Conservation (phyloP, 768 basidiomycete species). For the Calvatia gigantea region DNA sequence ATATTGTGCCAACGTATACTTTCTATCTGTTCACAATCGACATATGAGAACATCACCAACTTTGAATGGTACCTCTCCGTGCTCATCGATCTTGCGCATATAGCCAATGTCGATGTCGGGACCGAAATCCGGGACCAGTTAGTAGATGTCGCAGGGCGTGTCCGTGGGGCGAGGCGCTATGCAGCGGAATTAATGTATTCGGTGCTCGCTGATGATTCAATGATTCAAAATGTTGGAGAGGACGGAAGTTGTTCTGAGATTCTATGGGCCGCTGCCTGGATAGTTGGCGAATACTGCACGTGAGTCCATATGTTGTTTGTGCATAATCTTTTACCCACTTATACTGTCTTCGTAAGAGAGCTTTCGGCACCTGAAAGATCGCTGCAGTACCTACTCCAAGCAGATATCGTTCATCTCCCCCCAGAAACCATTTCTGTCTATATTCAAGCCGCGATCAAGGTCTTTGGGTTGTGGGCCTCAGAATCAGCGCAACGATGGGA, state of each 20-base stretch:
- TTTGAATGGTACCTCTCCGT: conserved; percentile 99
- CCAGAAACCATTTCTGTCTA: conserved; percentile 74
- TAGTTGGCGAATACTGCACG: conserved; percentile 94
- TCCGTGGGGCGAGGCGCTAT: conserved; percentile 69
- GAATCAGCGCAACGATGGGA: conserved; percentile 77
- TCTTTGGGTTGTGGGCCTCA: conserved; percentile 84
- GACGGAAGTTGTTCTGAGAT: conserved; percentile 79
- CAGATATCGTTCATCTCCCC: conserved; percentile 49
- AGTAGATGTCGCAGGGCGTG: conserved; percentile 83
- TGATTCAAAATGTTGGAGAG: conserved; percentile 64
- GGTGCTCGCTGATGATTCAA: conserved; percentile 72
- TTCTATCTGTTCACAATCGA: conserved; percentile 78
- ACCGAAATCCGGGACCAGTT: conserved; percentile 76
- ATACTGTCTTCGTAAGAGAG: conserved; percentile 45
- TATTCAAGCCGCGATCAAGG: conserved; percentile 78
- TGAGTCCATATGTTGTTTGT: conserved; percentile 33
- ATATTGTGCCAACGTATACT: conserved; percentile 79
- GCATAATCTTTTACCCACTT: neutral
- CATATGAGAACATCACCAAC: conserved; percentile 84
- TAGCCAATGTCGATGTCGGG: conserved; percentile 80
- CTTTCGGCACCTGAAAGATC: conserved; percentile 76
- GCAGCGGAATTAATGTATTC: conserved; percentile 84
- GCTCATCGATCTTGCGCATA: conserved; percentile 85
- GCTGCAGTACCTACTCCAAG: conserved; percentile 64
- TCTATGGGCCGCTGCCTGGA: conserved; percentile 93